Base-by-base conservation (phyloP, 148 eudicot species). In the Diospyros lotus region DNA sequence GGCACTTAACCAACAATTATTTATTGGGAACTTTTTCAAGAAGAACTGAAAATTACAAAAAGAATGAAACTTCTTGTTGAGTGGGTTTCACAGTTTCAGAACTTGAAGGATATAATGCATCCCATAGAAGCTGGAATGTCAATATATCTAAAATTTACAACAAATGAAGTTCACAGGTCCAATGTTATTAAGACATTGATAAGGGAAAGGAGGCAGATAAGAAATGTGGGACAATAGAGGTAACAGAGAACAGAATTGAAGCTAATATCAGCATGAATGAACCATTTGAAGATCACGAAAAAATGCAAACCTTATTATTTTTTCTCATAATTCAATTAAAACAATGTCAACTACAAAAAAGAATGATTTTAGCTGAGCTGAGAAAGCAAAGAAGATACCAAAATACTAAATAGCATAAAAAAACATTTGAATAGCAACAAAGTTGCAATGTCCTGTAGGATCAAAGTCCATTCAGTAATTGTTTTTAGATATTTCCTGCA, bases 21-120 rank as follows among this genome's bases (percentile, higher is more conserved):
- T 72, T 81, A 91, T 81, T 88, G 88, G 18, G 90, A 85, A 73
- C 83, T 79, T 73, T 78, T 71, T 82, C 84, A 90, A 87, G 6
- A 14, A 69, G 46, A 53, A 53, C 46, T 3, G 28, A 60, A 17
- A 38, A 51, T 9, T 51, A 52, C 6, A 51, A 52, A 39, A 11
- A 48, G 18, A 28, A 18, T 13, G 14, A 52, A 38, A 52, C 60
- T 69, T 59, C 13, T 39, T 1, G 45, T 1, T 52, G 18, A 69
- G 73, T 11, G 43, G 9, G n/a, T 40, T 39, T 69, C 44, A 52
- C 17, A 5, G 39, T 53, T 54, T 52, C 60, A 52, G 60, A 69
- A 69, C 17, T 69, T 39, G 73, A 18, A 69, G 72, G 44, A 53
- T 59, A 69, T 53, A 68, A 38, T 56, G n/a, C 53, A 14, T 40